Evolutionary conservation across 805 yeast genomes (phyloP).

Genomic region (Pichia scutulata): DNA sequence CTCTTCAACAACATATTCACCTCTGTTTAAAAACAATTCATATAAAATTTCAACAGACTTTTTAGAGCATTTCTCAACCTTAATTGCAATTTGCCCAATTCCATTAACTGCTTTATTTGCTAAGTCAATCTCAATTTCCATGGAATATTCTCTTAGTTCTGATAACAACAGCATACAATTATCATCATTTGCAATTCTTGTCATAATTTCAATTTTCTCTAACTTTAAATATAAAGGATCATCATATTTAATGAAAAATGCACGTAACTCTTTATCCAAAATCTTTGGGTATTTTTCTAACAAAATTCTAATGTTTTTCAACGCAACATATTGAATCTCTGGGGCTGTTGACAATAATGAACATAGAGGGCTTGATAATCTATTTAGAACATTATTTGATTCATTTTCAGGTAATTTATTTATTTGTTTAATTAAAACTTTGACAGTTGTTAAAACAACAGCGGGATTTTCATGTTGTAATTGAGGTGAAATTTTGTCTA

Average conservation of each 20-base stretch:
- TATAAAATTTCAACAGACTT: constrained; percentile 56
- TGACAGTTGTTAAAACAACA: constrained; percentile 80
- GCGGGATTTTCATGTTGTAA: constrained; percentile 96
- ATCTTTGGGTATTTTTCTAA: constrained; percentile 82
- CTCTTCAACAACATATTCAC: constrained; percentile 54
- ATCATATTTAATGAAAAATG: constrained; percentile 82
- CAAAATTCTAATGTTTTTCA: constrained; percentile 83
- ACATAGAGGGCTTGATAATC: constrained; percentile 78
- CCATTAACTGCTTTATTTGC: constrained; percentile 60
- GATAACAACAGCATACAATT: constrained; percentile 54
- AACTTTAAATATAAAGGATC: constrained; percentile 74
- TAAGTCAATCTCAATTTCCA: constrained; percentile 79
- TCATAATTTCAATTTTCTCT: constrained; percentile 69
- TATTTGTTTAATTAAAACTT: constrained; percentile 67
- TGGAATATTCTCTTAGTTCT: constrained; percentile 71
- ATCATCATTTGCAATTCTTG: constrained; percentile 54
- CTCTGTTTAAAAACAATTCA: constrained; percentile 53
- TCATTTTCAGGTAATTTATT: constrained; percentile 35
- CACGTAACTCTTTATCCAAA: constrained; percentile 71
- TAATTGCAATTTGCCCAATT: constrained; percentile 66
- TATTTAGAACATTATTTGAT: constrained; percentile 46
- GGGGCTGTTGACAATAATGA: constrained; percentile 84
- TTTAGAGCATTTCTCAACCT: constrained; percentile 43
- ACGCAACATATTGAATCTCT: constrained; percentile 89
- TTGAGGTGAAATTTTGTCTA: constrained; percentile 89